phyloP scores from a whole-genome alignment of 1,139 yeast genomes.

The Sugiyamaella novakii region DNA sequence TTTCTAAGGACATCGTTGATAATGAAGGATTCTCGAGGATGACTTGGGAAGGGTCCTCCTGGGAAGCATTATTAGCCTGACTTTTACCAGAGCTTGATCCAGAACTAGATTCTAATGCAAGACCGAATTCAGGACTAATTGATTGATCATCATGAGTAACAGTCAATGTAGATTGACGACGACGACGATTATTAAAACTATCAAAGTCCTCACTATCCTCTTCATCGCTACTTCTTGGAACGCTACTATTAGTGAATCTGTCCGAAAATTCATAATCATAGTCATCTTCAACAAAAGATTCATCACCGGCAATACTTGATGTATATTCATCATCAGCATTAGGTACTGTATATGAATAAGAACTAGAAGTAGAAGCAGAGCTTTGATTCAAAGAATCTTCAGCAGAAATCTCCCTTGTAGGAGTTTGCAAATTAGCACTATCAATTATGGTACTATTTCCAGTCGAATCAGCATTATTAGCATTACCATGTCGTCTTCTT shows the following conservation, averaged over 20 bases:
- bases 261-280: constrained; percentile 18
- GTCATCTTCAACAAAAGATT: constrained; percentile 12
- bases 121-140: no score
- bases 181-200: neutral
- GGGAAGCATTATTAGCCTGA: no score
- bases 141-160: no score
- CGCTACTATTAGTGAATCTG: constrained; percentile 16
- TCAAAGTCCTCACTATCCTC: constrained; percentile 7
- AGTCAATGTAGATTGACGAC: no score
- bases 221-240: constrained; percentile 17
- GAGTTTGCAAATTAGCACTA: neutral
- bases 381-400: no score
- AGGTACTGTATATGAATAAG: constrained; percentile 1
- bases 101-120: no score
- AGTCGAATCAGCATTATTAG: neutral
- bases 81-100: no score
- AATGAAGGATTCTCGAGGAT: constrained; percentile 21
- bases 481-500: constrained; percentile 3
- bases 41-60: constrained; percentile 12
- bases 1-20: constrained; percentile 24
- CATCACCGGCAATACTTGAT: constrained; percentile 18
- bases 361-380: constrained; percentile 1
- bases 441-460: neutral
- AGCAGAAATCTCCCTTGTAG: constrained; percentile 4
- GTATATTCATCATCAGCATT: constrained; percentile 11